A percentile compares a stretch with the other conserved stretches of the same genome.
Conservation (phyloP, 2,329 filamentous ascomycete species). For the Periconia sp. region DNA sequence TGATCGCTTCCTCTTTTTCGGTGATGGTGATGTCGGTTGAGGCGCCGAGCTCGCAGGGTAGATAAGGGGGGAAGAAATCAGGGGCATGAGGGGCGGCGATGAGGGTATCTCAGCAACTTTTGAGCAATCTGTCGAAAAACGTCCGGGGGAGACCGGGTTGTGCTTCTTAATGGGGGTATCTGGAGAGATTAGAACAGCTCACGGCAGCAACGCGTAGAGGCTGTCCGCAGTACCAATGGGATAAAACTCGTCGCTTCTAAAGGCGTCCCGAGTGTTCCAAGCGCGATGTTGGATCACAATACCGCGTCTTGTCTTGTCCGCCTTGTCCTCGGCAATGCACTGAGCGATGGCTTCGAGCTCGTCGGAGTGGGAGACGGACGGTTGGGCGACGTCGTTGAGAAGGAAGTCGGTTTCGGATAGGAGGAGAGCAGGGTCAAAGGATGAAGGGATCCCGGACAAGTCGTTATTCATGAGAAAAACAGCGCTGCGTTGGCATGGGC, state of each 20-base stretch:
- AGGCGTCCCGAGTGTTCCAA: slow-evolving; percentile 51
- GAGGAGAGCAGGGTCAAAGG: slow-evolving; percentile 55
- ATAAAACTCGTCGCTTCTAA: slow-evolving; percentile 53
- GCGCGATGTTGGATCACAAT: slow-evolving; percentile 56
- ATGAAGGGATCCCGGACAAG: slow-evolving; percentile 44
- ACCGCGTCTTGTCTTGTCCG: slow-evolving; percentile 46
- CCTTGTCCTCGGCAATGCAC: slow-evolving; percentile 44
- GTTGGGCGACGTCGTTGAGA: slow-evolving; percentile 17
- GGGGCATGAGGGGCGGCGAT: slow-evolving; percentile 60
- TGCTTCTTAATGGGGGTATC: slow-evolving; percentile 36
- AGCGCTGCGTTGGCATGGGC: neutral
- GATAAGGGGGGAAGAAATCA: slow-evolving; percentile 61
- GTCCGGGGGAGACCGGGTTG: slow-evolving; percentile 10
- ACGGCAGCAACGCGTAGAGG: neutral
- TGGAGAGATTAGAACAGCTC: slow-evolving; percentile 23
- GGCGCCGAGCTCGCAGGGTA: slow-evolving; percentile 57
- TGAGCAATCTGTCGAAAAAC: slow-evolving; percentile 14
- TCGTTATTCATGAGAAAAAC: slow-evolving; percentile 26
- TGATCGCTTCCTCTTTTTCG: slow-evolving; percentile 42
- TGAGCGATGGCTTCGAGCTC: slow-evolving; percentile 50
- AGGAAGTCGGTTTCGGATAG: slow-evolving; percentile 46
- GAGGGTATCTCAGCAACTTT: slow-evolving; percentile 29
- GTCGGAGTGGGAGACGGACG: slow-evolving; percentile 44
- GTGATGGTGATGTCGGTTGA: slow-evolving; percentile 36
- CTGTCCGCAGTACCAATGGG: slow-evolving; percentile 31